These are phyloP conservation scores for Huntiella omanensis DNA, from an alignment of 2,329 filamentous ascomycete species.

Conservation along the genomic window DNA sequence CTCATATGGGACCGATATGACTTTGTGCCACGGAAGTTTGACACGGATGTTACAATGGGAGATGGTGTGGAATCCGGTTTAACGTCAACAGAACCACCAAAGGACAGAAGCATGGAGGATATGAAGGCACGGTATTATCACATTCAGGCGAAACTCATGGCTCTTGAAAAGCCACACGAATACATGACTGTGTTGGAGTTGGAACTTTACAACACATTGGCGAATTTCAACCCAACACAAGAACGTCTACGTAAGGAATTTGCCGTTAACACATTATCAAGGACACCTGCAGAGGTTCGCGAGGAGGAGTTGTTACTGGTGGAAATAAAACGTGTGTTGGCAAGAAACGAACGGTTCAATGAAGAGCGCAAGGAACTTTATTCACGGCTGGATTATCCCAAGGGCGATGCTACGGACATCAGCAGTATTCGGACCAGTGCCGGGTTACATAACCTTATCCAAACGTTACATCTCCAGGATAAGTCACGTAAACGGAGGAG, in stretches of 20 bases:
- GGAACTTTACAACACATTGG: constrained; percentile 64
- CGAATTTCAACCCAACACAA: constrained; percentile 63
- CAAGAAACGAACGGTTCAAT: constrained; percentile 69
- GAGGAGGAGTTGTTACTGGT: constrained; percentile 81
- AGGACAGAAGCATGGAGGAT: constrained; percentile 58
- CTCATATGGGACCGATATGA: constrained; percentile 88
- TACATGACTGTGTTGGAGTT: constrained; percentile 82
- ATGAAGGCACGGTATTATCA: constrained; percentile 83
- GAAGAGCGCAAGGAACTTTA: constrained; percentile 78
- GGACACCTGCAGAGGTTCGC: constrained; percentile 70
- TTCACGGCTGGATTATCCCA: constrained; percentile 66
- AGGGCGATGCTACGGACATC: constrained; percentile 48
- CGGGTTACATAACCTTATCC: constrained; percentile 61
- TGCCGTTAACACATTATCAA: constrained; percentile 57
- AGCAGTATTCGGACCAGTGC: constrained; percentile 62
- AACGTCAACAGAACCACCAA: constrained; percentile 17
- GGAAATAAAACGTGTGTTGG: constrained; percentile 81
- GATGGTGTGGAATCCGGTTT: constrained; percentile 30
- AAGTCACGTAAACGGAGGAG: constrained; percentile 78
- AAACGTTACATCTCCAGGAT: constrained; percentile 65
- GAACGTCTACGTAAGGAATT: constrained; percentile 72
- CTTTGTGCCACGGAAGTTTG: constrained; percentile 32
- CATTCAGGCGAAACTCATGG: constrained; percentile 67
- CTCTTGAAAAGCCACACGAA: constrained; percentile 57
- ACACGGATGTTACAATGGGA: constrained; percentile 24